Conservation (phyloP, 2,329 filamentous ascomycete species). For the Monosporascus sp. region DNA sequence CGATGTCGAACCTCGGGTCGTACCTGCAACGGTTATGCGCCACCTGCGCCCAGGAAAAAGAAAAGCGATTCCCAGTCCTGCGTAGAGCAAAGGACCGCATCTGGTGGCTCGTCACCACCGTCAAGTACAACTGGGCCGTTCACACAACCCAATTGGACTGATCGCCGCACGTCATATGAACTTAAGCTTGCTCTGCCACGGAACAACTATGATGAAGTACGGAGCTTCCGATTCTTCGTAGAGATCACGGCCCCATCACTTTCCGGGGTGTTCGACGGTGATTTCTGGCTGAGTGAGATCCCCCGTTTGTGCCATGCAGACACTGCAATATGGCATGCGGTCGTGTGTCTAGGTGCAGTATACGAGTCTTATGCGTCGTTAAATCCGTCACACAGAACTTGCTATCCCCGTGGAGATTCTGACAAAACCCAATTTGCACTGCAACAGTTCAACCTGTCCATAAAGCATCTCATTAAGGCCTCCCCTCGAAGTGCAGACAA, state of each 20-base stretch:
- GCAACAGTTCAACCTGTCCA: conserved; percentile 11
- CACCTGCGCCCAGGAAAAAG: not conserved
- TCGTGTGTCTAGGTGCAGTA: conserved; percentile 13
- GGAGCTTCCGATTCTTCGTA: conserved; percentile 12
- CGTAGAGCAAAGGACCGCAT: not conserved
- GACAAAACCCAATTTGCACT: conserved; percentile 3
- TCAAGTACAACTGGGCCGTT: not conserved
- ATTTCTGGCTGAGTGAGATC: conserved; percentile 15
- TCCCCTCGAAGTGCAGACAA: conserved; percentile 1
- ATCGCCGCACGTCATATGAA: not conserved
- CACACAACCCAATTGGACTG: not conserved
- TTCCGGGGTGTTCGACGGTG: conserved; percentile 10
- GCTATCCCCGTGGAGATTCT: not conserved
- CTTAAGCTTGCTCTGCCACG: conserved; percentile 1
- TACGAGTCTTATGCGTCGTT: conserved; percentile 5
- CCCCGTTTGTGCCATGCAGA: conserved; percentile 10
- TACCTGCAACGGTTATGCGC: conserved; percentile 8
- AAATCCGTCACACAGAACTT: not conserved
- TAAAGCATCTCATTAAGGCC: conserved; percentile 5
- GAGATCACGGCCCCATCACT: conserved; percentile 10
- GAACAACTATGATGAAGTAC: conserved; percentile 2
- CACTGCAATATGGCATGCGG: conserved; percentile 15
- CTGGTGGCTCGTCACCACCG: not conserved
- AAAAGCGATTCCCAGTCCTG: not conserved
- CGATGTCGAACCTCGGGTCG: conserved; percentile 10